Evolutionary conservation across 768 basidiomycete species (phyloP).

Genomic region (Leucocoprinus birnbaumii): DNA sequence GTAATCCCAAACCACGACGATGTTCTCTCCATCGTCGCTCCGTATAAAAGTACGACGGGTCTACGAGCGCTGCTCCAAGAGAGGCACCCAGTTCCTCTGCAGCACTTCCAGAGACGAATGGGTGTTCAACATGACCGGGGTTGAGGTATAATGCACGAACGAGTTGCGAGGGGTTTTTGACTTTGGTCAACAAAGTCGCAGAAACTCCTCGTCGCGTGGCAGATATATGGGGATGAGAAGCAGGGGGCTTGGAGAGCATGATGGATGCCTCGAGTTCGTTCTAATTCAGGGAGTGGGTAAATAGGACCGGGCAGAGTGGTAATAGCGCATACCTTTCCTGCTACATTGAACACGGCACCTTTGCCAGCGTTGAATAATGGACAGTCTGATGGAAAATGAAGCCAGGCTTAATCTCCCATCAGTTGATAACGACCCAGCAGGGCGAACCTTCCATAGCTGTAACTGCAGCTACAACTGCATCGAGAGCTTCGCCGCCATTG

Average conservation of each 20-base stretch:
- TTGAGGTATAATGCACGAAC: constrained; percentile 68
- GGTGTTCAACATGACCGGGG: constrained; percentile 59
- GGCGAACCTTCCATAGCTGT: constrained; percentile 64
- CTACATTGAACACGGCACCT: constrained; percentile 81
- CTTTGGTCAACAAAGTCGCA: constrained; percentile 61
- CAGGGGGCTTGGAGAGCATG: constrained; percentile 78
- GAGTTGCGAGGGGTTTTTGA: constrained; percentile 72
- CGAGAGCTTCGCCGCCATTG: constrained; percentile 77
- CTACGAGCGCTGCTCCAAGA: constrained; percentile 57
- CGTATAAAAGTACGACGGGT: constrained; percentile 80
- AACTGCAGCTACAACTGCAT: constrained; percentile 77
- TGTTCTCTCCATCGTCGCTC: constrained; percentile 76
- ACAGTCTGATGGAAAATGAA: constrained; percentile 45
- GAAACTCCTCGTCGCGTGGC: constrained; percentile 59
- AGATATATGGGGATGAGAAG: constrained; percentile 57
- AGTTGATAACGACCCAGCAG: constrained; percentile 8
- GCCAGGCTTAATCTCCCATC: not conserved
- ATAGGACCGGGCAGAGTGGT: no score
- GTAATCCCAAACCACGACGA: constrained; percentile 67
- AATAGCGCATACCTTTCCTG: constrained; percentile 56
- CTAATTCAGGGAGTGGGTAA: constrained; percentile 28
- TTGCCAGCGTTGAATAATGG: constrained; percentile 79
- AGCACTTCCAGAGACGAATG: constrained; percentile 64
- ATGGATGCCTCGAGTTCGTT: constrained; percentile 81
- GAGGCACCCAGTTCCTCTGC: constrained; percentile 60